phyloP scores from a whole-genome alignment of 208 protist species.

The Vickermania spadyakhi region DNA sequence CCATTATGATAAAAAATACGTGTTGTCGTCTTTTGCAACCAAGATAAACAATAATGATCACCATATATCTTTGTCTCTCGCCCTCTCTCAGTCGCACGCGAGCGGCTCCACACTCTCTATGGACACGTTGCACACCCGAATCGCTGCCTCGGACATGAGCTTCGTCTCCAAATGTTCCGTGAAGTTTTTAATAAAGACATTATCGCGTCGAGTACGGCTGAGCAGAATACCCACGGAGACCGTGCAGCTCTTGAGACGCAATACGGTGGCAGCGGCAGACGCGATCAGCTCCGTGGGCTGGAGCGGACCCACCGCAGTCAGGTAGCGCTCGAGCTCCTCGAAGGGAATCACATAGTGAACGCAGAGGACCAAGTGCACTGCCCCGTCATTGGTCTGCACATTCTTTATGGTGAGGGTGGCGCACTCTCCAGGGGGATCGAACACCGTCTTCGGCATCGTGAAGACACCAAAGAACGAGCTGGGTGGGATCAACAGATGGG shows the following conservation, averaged over 20 bases:
- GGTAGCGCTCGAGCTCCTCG: constrained; percentile 69
- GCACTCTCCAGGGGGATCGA: constrained; percentile 36
- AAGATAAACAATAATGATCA: too few relatives aligned
- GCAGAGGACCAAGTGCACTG: constrained; percentile 55
- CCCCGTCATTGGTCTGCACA: constrained; percentile 46
- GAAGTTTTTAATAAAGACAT: constrained; percentile 44
- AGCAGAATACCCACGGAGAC: constrained; percentile 67
- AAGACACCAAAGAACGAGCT: constrained; percentile 71
- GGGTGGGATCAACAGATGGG: constrained; percentile 45
- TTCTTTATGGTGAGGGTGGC: constrained; percentile 48
- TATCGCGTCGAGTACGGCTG: constrained; percentile 43
- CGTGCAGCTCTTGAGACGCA: constrained; percentile 31
- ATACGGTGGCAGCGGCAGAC: constrained; percentile 34
- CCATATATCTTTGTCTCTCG: too few relatives aligned
- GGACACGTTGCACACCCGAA: constrained; percentile 36
- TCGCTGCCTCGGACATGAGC: constrained; percentile 61
- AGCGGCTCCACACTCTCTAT: constrained; percentile 58
- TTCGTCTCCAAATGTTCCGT: constrained; percentile 33
- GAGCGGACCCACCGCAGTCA: constrained; percentile 58
- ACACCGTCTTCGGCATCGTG: constrained; percentile 47
- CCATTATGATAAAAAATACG: too few relatives aligned
- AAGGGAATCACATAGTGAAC: constrained; percentile 59
- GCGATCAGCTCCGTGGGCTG: constrained; percentile 69
- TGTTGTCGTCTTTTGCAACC: too few relatives aligned
- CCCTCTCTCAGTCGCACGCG: constrained; percentile 15